These are phyloP conservation scores for Phytophthora pluvialis DNA, from an alignment of 352 stramenopile species.

Conservation along the genomic window DNA sequence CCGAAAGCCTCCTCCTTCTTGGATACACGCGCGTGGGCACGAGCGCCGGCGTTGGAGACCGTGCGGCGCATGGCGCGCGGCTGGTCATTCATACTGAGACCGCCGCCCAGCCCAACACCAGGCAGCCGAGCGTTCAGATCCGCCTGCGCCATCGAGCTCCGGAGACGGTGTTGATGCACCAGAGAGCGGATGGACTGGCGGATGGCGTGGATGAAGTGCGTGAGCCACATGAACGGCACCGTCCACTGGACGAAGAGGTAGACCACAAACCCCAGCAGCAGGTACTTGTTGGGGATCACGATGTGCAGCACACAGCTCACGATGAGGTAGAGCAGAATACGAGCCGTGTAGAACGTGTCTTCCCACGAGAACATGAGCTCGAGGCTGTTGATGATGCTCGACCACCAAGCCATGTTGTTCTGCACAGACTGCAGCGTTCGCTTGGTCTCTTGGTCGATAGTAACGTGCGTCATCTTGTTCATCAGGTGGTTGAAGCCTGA, in stretches of 20 bases:
- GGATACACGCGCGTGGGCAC: slow-evolving; percentile 74
- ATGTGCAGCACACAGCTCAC: slow-evolving; percentile 88
- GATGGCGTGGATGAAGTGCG: slow-evolving; percentile 68
- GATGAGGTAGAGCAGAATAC: slow-evolving; percentile 83
- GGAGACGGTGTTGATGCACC: slow-evolving; percentile 80
- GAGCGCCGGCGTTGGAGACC: slow-evolving; percentile 62
- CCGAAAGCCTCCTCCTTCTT: slow-evolving; percentile 90
- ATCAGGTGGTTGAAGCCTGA: slow-evolving; percentile 88
- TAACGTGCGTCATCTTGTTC: slow-evolving; percentile 92
- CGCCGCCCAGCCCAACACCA: slow-evolving; percentile 43
- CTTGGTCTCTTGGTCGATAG: slow-evolving; percentile 84
- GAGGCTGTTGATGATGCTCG: slow-evolving; percentile 79
- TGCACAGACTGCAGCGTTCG: slow-evolving; percentile 85
- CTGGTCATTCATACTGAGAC: slow-evolving; percentile 44
- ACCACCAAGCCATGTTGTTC: slow-evolving; percentile 92
- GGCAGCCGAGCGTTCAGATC: slow-evolving; percentile 47
- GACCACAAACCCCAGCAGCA: slow-evolving; percentile 74
- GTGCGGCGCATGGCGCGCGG: slow-evolving; percentile 55
- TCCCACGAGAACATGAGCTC: slow-evolving; percentile 91
- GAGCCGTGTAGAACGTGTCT: slow-evolving; percentile 86
- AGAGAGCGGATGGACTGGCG: slow-evolving; percentile 72
- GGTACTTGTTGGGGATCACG: slow-evolving; percentile 85
- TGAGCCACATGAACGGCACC: slow-evolving; percentile 78
- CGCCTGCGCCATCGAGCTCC: slow-evolving; percentile 63
- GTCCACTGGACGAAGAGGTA: slow-evolving; percentile 87